Base-by-base conservation (phyloP, 805 yeast genomes). In the Candida silvicultrix region DNA sequence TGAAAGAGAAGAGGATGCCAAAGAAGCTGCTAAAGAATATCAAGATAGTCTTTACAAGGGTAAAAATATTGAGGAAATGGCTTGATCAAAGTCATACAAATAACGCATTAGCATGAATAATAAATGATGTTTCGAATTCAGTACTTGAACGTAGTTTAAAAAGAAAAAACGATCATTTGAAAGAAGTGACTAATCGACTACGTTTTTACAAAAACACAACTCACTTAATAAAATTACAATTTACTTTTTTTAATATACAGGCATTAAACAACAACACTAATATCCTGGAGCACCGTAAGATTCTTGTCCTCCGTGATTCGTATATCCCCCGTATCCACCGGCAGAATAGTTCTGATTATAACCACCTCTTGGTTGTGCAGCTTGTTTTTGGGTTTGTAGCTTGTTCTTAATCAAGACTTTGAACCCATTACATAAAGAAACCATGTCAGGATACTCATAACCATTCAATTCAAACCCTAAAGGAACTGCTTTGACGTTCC, bases 401-500 rank as follows among this genome's bases (percentile, higher is more conserved):
- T 38, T 40, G 40, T 51, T 57, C 49, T 67, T 71, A 49, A 73
- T 53, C 45, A 73, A 51, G 15, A 83, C 85, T 72, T 94, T 94
- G 81, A 94, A 94, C 16, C 99, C 99, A 59, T 94, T 94, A 70
- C 96, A 86, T 57, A 94, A 74, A 47, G 84, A 78, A 51, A 80
- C 80, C 74, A 92, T 89, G 64, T 85, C 89, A n/a, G 96, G 92
- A 62, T 94, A 94, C 25, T 81, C 77, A 60, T 85, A 87, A 15
- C 83, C 83, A 62, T 81, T 82, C 61, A 94, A 71, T 59, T 80
- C 81, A 60, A 79, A 92, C 3, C 98, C 98, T 48, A 83, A 83
- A 23, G 94, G 89, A 45, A 85, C 83, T n/a, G 88, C 88, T 65
- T 81, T 85, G 37, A 94, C 96, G 59, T 88, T 87, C 96, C 97